Evolutionary conservation across 2,329 filamentous ascomycete genomes (phyloP).

Genomic region (Torrubiellomyces zombiae): DNA sequence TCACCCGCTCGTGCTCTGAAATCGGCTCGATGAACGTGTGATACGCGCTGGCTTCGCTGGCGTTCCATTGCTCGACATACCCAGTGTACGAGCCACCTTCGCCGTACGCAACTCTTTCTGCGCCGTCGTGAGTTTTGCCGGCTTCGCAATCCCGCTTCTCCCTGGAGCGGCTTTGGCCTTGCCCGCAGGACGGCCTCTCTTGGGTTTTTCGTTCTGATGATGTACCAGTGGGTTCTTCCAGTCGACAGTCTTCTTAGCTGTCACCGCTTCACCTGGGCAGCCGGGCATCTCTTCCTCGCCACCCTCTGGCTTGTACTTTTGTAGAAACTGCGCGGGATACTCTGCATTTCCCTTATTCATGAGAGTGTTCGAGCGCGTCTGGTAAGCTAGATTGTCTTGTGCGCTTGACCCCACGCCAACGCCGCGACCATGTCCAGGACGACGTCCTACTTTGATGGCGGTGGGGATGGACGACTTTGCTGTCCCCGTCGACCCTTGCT

Average conservation of each 20-base stretch:
- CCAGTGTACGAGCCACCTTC: conserved; percentile 15
- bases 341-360: conserved; percentile 19
- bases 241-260: conserved; percentile 13
- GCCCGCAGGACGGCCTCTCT: conserved; percentile 8
- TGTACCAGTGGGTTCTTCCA: conserved; percentile 18
- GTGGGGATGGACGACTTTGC: conserved; percentile 18
- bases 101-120: conserved; percentile 12
- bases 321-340: conserved; percentile 17
- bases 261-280: conserved; percentile 3
- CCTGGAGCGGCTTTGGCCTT: conserved; percentile 10
- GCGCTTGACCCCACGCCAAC: conserved; percentile 11
- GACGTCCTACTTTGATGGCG: conserved; percentile 15
- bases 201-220: conserved; percentile 10
- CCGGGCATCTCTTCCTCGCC: conserved; percentile 6
- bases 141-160: conserved; percentile 15
- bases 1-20: no score
- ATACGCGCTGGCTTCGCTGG: conserved; percentile 15
- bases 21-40: conserved; percentile 14
- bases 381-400: conserved; percentile 16
- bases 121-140: conserved; percentile 5
- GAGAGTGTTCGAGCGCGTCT: conserved; percentile 18
- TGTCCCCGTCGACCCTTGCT: conserved; percentile 4
- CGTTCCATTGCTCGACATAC: conserved; percentile 18
- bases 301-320: conserved; percentile 11
- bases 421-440: conserved; percentile 7